Conservation (phyloP, 2,329 filamentous ascomycete species). For the Escovopsis sp. region DNA sequence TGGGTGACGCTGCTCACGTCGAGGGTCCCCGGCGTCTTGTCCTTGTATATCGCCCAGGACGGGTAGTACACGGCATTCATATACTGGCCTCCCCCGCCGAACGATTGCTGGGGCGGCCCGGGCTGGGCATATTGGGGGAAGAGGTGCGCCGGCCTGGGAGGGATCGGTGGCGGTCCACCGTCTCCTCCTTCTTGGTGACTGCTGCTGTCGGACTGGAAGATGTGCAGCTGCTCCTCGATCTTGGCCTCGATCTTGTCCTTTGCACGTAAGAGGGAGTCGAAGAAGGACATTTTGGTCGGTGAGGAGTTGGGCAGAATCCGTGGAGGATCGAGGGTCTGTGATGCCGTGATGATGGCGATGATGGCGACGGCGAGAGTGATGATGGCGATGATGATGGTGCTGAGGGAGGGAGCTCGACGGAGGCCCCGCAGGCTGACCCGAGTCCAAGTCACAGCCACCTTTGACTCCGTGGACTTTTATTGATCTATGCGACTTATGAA, state of each 20-base stretch:
- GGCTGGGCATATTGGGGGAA: too few species aligned
- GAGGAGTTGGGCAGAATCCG: neutral
- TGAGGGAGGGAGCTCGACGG: too few species aligned
- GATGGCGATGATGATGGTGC: too few species aligned
- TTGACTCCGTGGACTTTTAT: too few species aligned
- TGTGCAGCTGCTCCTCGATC: neutral
- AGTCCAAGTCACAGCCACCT: too few species aligned
- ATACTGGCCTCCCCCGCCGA: neutral
- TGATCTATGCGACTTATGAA: too few species aligned
- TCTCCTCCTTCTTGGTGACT: neutral
- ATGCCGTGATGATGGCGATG: neutral
- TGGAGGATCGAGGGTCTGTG: neutral
- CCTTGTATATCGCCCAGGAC: constrained; percentile 48
- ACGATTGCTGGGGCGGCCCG: neutral
- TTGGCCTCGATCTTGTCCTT: neutral
- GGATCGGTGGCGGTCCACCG: neutral
- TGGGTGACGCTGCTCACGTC: constrained; percentile 44
- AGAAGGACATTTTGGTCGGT: neutral
- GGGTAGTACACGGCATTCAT: constrained; percentile 43
- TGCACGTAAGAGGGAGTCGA: neutral
- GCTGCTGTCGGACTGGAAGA: neutral
- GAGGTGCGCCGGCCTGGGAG: neutral
- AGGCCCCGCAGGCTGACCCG: too few species aligned
- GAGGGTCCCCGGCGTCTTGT: constrained; percentile 43
- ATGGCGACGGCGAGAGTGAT: too few species aligned